Percentiles rank a stretch among this genome's conserved stretches.
These are phyloP conservation scores for Aureobasidium sp. DNA, from an alignment of 2,329 filamentous ascomycete species.

Conservation along the genomic window DNA sequence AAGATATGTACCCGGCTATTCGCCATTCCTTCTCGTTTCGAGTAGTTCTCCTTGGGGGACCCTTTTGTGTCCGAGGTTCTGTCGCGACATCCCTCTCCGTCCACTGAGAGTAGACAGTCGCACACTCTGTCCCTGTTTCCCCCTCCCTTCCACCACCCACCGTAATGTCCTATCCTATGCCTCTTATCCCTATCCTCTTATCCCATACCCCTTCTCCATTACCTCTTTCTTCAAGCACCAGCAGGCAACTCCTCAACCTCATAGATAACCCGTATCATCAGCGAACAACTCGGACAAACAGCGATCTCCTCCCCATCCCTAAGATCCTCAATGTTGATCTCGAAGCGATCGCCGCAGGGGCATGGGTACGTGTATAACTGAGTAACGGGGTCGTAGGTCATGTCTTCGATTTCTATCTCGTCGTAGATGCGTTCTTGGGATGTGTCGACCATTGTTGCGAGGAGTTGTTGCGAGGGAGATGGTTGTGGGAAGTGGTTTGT, in stretches of 20 bases:
- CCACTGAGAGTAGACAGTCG: too few species aligned
- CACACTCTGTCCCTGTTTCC: not conserved
- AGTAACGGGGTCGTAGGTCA: constrained; percentile 76
- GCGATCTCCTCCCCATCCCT: constrained; percentile 87
- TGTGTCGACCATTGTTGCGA: not conserved
- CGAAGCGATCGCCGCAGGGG: constrained; percentile 93
- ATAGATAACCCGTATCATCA: constrained; percentile 95
- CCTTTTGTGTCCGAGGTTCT: too few species aligned
- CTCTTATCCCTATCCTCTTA: too few species aligned
- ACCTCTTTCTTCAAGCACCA: constrained; percentile 26
- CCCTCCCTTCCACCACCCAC: not conserved
- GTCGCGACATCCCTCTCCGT: too few species aligned
- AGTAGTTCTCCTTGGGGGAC: too few species aligned
- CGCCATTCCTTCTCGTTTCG: too few species aligned
- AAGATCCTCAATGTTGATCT: constrained; percentile 78
- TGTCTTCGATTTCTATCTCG: constrained; percentile 48
- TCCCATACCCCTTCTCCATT: not conserved
- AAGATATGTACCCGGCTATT: not conserved
- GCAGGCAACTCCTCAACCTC: constrained; percentile 54
- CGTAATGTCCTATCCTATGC: not conserved
- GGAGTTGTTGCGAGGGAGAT: not conserved
- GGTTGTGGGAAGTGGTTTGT: not conserved
- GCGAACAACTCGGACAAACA: constrained; percentile 93
- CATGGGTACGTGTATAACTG: constrained; percentile 96
- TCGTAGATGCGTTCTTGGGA: not conserved